Percentiles rank a stretch among this genome's conserved stretches.
These are phyloP conservation scores for Eucalyptus regnans DNA, from an alignment of 345 rosid genomes.

Conservation along the genomic window DNA sequence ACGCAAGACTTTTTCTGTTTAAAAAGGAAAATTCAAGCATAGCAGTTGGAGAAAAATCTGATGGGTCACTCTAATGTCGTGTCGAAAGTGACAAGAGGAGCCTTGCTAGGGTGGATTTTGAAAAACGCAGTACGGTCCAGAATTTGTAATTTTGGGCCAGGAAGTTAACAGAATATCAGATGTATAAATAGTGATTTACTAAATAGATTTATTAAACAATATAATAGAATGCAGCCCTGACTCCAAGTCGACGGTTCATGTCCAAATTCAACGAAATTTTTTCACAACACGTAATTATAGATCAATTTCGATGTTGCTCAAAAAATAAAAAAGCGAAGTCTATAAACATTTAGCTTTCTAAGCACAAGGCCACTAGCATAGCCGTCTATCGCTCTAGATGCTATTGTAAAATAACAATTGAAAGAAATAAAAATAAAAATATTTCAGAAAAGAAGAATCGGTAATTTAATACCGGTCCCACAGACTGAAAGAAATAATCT, in stretches of 20 bases:
- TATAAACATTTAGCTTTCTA: not conserved
- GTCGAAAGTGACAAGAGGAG: not conserved
- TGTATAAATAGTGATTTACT: not conserved
- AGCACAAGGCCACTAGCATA: not conserved
- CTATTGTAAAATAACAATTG: not conserved
- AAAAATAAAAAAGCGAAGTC: too few relatives aligned
- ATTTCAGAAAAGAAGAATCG: not conserved
- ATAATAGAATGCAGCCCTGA: not conserved
- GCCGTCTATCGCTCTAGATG: not conserved
- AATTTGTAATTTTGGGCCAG: not conserved
- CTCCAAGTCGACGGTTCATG: not conserved
- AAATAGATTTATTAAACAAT: not conserved
- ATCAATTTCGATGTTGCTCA: too few relatives aligned
- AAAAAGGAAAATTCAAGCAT: not conserved
- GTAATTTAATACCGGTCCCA: not conserved
- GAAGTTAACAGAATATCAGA: too few relatives aligned
- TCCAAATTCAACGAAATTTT: not conserved
- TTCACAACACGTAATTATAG: not conserved
- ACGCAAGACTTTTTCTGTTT: not conserved
- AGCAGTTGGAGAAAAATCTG: not conserved
- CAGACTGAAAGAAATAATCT: not conserved
- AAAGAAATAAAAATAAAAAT: too few relatives aligned
- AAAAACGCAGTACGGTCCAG: not conserved
- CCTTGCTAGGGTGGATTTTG: not conserved
- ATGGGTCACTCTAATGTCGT: not conserved